Evolutionary conservation across 2,329 filamentous ascomycete species (phyloP).

Genomic region (Claviceps sp.): DNA sequence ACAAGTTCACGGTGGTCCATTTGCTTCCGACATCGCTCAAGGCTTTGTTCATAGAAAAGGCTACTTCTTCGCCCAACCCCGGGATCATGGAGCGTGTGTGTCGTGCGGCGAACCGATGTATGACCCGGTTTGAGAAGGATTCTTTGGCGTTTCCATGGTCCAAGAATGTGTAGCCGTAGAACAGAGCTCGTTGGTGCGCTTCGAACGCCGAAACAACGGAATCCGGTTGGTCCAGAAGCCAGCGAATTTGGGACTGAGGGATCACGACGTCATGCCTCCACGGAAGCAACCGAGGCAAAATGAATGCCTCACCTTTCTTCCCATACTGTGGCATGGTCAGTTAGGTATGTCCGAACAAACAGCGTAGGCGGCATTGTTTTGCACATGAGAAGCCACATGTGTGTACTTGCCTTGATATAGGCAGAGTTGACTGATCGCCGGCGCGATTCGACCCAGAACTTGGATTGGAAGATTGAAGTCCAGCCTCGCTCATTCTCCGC

Average conservation of each 20-base stretch:
- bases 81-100: constrained; percentile 26
- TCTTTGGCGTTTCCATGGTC: constrained; percentile 20
- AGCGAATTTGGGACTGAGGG: constrained; percentile 27
- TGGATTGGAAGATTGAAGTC: background rate
- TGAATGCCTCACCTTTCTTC: constrained; percentile 26
- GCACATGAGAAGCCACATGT: background rate
- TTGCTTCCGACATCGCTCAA: constrained; percentile 21
- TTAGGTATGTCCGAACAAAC: background rate
- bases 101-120: constrained; percentile 31
- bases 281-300: constrained; percentile 27
- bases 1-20: constrained; percentile 29
- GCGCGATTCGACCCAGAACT: background rate
- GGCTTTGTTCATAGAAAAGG: constrained; percentile 19
- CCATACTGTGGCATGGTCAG: constrained; percentile 20
- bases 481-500: background rate
- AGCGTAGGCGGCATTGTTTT: background rate
- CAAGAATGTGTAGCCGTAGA: constrained; percentile 30
- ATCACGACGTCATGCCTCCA: constrained; percentile 30
- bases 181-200: constrained; percentile 26
- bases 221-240: constrained; percentile 36
- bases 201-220: constrained; percentile 25
- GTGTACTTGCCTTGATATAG: background rate
- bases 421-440: background rate
- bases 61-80: constrained; percentile 27
- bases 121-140: constrained; percentile 25